Conservation (phyloP, 1,139 yeast species). For the Candida pseudocylindracea region DNA sequence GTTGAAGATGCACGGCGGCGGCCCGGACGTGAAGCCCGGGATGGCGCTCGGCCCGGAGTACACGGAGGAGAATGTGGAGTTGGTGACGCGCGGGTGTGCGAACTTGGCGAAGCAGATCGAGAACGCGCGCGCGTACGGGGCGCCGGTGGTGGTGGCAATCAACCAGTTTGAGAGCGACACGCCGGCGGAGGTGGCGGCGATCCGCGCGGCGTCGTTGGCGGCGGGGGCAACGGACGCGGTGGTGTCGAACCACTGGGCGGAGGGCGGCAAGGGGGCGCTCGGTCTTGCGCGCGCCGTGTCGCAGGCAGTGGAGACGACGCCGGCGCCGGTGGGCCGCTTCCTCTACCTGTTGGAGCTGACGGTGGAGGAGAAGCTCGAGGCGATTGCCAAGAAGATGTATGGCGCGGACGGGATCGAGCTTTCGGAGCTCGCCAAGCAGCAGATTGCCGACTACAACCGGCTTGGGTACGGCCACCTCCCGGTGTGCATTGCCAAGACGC, state of each 20-base stretch:
- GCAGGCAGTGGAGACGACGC: constrained; percentile 40
- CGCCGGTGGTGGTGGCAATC: constrained; percentile 92
- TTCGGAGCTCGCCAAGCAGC: constrained; percentile 63
- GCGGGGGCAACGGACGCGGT: constrained; percentile 96
- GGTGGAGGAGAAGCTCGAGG: constrained; percentile 64
- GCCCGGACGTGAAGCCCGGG: constrained; percentile 95
- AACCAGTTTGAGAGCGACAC: constrained; percentile 81
- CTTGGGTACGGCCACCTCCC: constrained; percentile 92
- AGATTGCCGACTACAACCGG: constrained; percentile 61
- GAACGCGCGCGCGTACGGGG: constrained; percentile 70
- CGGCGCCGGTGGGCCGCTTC: constrained; percentile 29
- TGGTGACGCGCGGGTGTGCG: constrained; percentile 66
- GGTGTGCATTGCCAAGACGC: constrained; percentile 94
- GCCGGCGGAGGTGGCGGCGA: constrained; percentile 62
- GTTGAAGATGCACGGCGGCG: constrained; percentile 94
- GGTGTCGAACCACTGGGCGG: constrained; percentile 94
- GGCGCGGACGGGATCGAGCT: constrained; percentile 86
- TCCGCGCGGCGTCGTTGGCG: constrained; percentile 60
- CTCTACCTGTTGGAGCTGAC: constrained; percentile 51
- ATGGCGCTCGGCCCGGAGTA: constrained; percentile 75
- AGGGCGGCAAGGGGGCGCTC: constrained; percentile 91
- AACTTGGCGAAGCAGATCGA: constrained; percentile 82
- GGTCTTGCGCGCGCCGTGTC: constrained; percentile 74
- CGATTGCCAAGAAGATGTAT: constrained; percentile 80
- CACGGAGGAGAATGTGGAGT: constrained; percentile 66